Percentiles rank a stretch among this genome's conserved stretches.
These are phyloP conservation scores for Cadophora luteo-olivacea DNA, from an alignment of 2,329 filamentous ascomycete genomes.

Conservation along the genomic window DNA sequence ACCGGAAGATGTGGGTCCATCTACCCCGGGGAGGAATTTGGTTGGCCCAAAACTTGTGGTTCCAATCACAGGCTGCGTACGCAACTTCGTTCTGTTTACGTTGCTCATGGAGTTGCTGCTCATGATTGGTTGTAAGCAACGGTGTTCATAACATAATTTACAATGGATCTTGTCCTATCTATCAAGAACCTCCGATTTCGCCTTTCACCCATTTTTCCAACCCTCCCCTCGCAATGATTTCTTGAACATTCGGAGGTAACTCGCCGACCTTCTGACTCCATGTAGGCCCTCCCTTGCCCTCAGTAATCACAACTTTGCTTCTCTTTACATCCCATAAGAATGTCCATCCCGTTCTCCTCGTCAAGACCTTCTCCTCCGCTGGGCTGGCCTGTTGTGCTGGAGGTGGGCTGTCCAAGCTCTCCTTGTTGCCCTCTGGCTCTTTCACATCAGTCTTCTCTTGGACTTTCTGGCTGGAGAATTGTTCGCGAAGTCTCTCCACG, in stretches of 20 bases:
- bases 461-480: conserved; percentile 52
- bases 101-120: not conserved
- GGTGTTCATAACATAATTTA: conserved; percentile 17
- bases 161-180: conserved; percentile 1
- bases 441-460: conserved; percentile 50
- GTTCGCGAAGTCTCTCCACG: conserved; percentile 68
- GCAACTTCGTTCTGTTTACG: not conserved
- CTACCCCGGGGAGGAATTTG: not conserved
- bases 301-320: conserved; percentile 73
- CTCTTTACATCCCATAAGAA: conserved; percentile 80
- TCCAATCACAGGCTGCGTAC: not conserved
- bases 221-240: conserved; percentile 79
- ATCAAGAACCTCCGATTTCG: conserved; percentile 33
- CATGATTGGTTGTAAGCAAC: not conserved
- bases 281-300: conserved; percentile 68
- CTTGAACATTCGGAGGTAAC: conserved; percentile 84
- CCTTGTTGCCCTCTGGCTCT: conserved; percentile 57
- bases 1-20: not conserved
- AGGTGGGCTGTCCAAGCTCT: conserved; percentile 57
- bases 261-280: conserved; percentile 87
- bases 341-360: conserved; percentile 82
- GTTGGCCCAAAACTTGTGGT: not conserved
- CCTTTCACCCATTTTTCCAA: conserved; percentile 77
- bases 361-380: conserved; percentile 60
- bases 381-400: conserved; percentile 49